Evolutionary conservation across 2,329 filamentous ascomycete species (phyloP).

Genomic region (Pezicula rhizophila): DNA sequence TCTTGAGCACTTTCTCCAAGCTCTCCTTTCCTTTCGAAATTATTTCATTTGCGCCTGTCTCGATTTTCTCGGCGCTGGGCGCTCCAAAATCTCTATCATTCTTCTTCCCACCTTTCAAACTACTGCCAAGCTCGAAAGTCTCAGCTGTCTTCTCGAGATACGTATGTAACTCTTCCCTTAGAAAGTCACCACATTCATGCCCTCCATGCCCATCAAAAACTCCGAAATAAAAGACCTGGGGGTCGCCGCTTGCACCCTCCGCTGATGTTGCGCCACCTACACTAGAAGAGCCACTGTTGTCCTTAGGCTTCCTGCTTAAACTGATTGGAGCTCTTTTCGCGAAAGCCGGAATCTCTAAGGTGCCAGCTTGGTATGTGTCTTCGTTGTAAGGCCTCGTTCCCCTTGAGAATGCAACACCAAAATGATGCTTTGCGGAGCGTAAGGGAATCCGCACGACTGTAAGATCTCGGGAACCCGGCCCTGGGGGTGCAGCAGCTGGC

Average conservation of each 20-base stretch:
- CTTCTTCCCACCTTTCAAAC: constrained; percentile 45
- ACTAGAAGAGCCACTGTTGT: constrained; percentile 3
- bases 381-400: constrained; percentile 88
- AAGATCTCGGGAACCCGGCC: constrained; percentile 64
- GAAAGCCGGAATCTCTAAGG: constrained; percentile 88
- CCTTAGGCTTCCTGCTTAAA: constrained; percentile 24
- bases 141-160: constrained; percentile 81
- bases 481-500: constrained; percentile 52
- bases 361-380: constrained; percentile 89
- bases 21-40: constrained; percentile 31
- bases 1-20: constrained; percentile 40
- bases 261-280: constrained; percentile 59
- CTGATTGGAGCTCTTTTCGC: constrained; percentile 73
- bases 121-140: constrained; percentile 73
- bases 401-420: constrained; percentile 71
- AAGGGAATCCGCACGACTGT: constrained; percentile 94
- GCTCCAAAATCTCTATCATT: constrained; percentile 13
- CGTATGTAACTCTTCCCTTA: constrained; percentile 76
- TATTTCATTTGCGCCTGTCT: constrained; percentile 23
- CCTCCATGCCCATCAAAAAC: constrained; percentile 97
- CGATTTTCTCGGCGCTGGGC: constrained; percentile 21
- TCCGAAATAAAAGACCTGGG: constrained; percentile 95
- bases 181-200: constrained; percentile 77
- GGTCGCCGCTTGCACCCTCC: constrained; percentile 76
- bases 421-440: constrained; percentile 92